A percentile compares a stretch with the other conserved stretches of the same genome.
Evolutionary conservation across 495 filamentous ascomycete species (phyloP).

Genomic region (Aspergillus taichungensis): DNA sequence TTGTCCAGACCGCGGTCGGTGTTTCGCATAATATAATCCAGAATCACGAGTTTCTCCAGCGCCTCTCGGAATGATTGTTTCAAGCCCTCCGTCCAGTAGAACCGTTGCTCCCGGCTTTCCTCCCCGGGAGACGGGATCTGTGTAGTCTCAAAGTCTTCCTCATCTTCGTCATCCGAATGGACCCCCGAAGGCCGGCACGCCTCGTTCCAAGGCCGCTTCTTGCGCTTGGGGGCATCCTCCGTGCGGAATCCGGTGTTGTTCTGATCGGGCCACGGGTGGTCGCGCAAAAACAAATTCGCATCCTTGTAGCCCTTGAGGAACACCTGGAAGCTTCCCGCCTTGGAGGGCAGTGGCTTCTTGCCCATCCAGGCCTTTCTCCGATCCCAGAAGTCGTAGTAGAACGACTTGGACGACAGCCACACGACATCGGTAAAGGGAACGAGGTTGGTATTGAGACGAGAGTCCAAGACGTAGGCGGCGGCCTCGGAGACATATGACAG

Average conservation of each 20-base stretch:
- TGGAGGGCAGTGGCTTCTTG: slow-evolving; percentile 78
- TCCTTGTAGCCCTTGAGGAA: slow-evolving; percentile 96
- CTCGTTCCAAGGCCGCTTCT: slow-evolving; percentile 73
- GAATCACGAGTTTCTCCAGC: slow-evolving; percentile 91
- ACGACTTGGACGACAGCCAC: slow-evolving; percentile 88
- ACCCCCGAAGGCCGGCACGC: slow-evolving; percentile 68
- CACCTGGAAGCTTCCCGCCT: slow-evolving; percentile 93
- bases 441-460: slow-evolving; percentile 78
- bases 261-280: slow-evolving; percentile 98
- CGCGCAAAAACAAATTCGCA: slow-evolving; percentile 87
- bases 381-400: slow-evolving; percentile 97
- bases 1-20: slow-evolving; percentile 96
- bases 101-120: slow-evolving; percentile 45
- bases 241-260: slow-evolving; percentile 66
- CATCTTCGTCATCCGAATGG: slow-evolving; percentile 62
- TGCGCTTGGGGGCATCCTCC: slow-evolving; percentile 59
- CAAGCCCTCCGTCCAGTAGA: slow-evolving; percentile 80
- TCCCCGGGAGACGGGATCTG: slow-evolving; percentile 35
- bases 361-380: slow-evolving; percentile 80
- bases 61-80: slow-evolving; percentile 93
- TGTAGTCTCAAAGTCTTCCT: slow-evolving; percentile 50
- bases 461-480: slow-evolving; percentile 90
- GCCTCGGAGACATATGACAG: slow-evolving; percentile 99
- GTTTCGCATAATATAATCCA: slow-evolving; percentile 99
- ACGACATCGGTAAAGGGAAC: slow-evolving; percentile 97